Conservation (phyloP, 2,329 filamentous ascomycete species). For the Pseudophaeomoniella oleicola region DNA sequence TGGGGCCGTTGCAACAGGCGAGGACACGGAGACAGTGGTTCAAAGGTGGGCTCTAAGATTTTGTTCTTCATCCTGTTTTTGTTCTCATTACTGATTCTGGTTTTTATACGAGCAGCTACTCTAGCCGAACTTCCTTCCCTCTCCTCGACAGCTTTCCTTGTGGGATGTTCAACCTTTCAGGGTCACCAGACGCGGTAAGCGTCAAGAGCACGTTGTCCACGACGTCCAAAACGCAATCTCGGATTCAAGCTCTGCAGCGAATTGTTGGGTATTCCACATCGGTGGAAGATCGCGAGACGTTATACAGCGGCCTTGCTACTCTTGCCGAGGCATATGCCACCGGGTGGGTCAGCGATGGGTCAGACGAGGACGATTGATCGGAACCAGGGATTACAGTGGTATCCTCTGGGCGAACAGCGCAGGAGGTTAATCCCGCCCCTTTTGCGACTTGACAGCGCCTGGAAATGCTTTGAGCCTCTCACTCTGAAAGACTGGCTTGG, state of each 20-base stretch:
- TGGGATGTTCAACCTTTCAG: slow-evolving; percentile 45
- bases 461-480: no score
- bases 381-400: no score
- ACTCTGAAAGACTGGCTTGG: no score
- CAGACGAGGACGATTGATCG: slow-evolving; percentile 49
- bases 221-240: slow-evolving; percentile 56
- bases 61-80: slow-evolving; percentile 6
- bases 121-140: slow-evolving; percentile 38
- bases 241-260: slow-evolving; percentile 51
- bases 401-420: no score
- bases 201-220: slow-evolving; percentile 50
- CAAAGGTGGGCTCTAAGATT: slow-evolving; percentile 9
- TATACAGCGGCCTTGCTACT: slow-evolving; percentile 68
- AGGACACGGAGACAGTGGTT: slow-evolving; percentile 11
- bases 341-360: slow-evolving; percentile 68
- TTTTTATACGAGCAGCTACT: neutral
- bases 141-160: slow-evolving; percentile 69
- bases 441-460: no score
- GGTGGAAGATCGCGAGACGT: slow-evolving; percentile 66
- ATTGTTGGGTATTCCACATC: slow-evolving; percentile 48
- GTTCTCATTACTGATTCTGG: neutral
- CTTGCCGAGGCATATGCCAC: slow-evolving; percentile 82
- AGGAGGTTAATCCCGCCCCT: no score
- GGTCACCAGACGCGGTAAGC: slow-evolving; percentile 29
- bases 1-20: slow-evolving; percentile 6